Conservation (phyloP, 148 eudicot genomes). For the Rhododendron simsii region DNA sequence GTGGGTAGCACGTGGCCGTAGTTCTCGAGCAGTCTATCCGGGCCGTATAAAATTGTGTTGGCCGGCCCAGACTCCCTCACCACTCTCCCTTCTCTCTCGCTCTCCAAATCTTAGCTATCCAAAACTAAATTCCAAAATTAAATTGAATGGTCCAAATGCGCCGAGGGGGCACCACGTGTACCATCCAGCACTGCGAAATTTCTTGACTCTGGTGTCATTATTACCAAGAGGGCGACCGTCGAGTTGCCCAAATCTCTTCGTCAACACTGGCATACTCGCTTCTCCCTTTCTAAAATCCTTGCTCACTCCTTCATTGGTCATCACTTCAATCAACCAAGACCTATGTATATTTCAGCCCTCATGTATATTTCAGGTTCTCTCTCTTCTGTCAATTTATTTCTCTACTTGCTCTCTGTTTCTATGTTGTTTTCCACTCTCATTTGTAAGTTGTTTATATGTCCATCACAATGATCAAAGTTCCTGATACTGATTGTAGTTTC, state of each 20-base stretch:
- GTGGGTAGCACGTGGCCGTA: too few relatives aligned
- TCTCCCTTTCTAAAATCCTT: too few relatives aligned
- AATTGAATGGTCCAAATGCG: too few relatives aligned
- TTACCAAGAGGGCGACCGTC: background rate
- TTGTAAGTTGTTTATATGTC: background rate
- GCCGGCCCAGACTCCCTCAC: rapidly evolving
- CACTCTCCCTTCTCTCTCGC: too few relatives aligned
- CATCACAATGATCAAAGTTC: background rate
- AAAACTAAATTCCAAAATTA: too few relatives aligned
- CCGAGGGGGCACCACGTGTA: too few relatives aligned
- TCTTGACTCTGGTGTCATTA: background rate
- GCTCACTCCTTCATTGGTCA: background rate
- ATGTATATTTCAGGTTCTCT: too few relatives aligned
- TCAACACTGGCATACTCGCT: background rate
- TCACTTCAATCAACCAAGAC: background rate
- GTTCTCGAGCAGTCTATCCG: too few relatives aligned
- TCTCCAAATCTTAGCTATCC: rapidly evolving
- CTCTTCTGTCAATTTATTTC: background rate
- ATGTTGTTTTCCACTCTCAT: background rate
- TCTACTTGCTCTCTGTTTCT: background rate
- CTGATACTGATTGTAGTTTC: background rate
- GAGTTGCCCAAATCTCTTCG: background rate
- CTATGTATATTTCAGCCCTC: background rate
- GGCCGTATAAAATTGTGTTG: too few relatives aligned
- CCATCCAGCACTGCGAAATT: too few relatives aligned